Percentiles rank a stretch among this genome's conserved stretches.
phyloP scores from a whole-genome alignment of 2,329 filamentous ascomycete genomes.

The Chrysoporthe puriensis region DNA sequence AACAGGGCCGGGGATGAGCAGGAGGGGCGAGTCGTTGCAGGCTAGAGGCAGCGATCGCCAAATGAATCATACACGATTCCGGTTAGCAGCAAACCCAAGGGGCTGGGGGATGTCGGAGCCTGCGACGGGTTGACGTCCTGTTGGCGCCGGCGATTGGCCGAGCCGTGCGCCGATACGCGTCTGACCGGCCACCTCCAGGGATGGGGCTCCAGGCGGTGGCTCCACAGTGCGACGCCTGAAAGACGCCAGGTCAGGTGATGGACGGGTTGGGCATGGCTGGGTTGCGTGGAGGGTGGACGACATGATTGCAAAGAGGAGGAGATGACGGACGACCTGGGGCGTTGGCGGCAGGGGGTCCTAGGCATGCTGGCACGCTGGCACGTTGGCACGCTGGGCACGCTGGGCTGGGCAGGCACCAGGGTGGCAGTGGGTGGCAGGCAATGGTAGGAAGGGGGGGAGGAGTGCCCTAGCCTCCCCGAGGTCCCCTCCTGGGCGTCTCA shows the following conservation, averaged over 20 bases:
- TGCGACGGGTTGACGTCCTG: slow-evolving; percentile 18
- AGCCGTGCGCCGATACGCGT: slow-evolving; percentile 26
- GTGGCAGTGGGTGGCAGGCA: too few relatives aligned
- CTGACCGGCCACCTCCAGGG: slow-evolving; percentile 16
- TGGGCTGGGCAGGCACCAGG: background rate
- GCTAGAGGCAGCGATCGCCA: background rate
- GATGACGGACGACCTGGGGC: background rate
- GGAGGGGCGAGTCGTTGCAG: slow-evolving; percentile 14
- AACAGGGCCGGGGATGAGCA: slow-evolving; percentile 11
- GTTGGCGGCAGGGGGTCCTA: too few relatives aligned
- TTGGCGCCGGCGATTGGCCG: slow-evolving; percentile 23
- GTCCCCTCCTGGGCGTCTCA: slow-evolving; percentile 13
- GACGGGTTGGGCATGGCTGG: background rate
- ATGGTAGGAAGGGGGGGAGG: background rate
- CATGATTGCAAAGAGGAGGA: background rate
- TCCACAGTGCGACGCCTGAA: slow-evolving; percentile 8
- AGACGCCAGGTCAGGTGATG: slow-evolving; percentile 13
- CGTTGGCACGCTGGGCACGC: background rate
- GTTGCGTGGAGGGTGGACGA: background rate
- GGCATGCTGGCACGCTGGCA: background rate
- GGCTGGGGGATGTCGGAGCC: slow-evolving; percentile 18
- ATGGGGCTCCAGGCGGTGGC: background rate
- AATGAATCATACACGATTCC: slow-evolving; percentile 23
- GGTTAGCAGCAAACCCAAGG: slow-evolving; percentile 13
- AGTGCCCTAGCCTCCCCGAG: slow-evolving; percentile 2